phyloP scores from a whole-genome alignment of 352 stramenopile species.

The Phytophthora gonapodyides region DNA sequence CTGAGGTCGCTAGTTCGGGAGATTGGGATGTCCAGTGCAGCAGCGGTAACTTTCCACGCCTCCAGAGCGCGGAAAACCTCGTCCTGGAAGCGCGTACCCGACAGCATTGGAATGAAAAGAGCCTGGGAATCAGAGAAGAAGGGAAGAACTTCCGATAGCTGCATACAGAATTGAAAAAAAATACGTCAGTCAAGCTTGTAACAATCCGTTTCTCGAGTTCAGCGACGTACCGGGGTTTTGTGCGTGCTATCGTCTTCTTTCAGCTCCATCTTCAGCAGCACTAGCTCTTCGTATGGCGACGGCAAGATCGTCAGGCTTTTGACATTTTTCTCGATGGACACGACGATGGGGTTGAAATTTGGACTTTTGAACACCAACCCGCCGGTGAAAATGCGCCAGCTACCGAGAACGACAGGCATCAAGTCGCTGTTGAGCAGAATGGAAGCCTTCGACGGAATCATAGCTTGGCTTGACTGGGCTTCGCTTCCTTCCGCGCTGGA shows the following conservation, averaged over 20 bases:
- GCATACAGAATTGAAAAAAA: constrained; percentile 3
- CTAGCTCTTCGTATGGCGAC: constrained; percentile 64
- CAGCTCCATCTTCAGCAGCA: constrained; percentile 62
- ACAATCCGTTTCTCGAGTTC: not conserved
- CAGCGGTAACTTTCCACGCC: constrained; percentile 60
- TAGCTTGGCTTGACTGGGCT: not conserved
- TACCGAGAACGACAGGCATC: constrained; percentile 48
- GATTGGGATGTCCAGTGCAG: constrained; percentile 51
- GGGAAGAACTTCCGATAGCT: constrained; percentile 50
- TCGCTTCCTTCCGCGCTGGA: not conserved
- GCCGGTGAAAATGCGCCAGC: constrained; percentile 54
- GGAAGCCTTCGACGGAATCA: constrained; percentile 38
- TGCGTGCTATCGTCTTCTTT: constrained; percentile 34
- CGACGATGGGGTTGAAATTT: constrained; percentile 60
- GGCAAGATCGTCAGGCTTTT: constrained; percentile 51
- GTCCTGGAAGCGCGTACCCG: constrained; percentile 67
- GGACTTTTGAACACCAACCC: constrained; percentile 67
- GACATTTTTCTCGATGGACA: constrained; percentile 69
- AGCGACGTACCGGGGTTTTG: constrained; percentile 31
- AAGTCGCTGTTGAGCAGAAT: constrained; percentile 58
- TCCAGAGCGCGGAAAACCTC: constrained; percentile 60
- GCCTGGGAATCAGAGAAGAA: constrained; percentile 32
- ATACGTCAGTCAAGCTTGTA: not conserved
- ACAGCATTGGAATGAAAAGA: constrained; percentile 60
- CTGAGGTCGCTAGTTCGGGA: constrained; percentile 54